Base-by-base conservation (phyloP, 257 asterid genomes). In the Jacaranda mimosifolia region DNA sequence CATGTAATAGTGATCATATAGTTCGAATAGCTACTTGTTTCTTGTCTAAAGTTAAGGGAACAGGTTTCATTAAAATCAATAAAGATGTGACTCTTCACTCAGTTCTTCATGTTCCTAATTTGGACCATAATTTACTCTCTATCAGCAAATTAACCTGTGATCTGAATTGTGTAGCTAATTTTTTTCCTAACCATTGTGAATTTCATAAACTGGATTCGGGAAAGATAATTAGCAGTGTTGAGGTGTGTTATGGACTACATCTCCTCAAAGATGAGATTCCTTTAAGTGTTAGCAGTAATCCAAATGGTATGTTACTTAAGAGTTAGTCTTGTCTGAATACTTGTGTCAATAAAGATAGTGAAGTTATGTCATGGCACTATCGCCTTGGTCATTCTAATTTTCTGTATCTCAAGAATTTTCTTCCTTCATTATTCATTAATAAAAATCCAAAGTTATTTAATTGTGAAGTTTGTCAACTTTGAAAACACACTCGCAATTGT, bases 391-490 rank as follows among this genome's bases (percentile, higher is more conserved):
- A 63, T 3, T 9, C 21, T 26, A 36, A 9, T 35, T 35, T 35
- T 6, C 8, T 12, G 5, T 40, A 35, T 13, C 26, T n/a, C 9
- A 4, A 12, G 13, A 21, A 6, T 4, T 15, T 36, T 0, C 14
- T 63, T 21, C 21, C 48, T 35, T 4, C 6, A 5, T 2, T 26
- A 17, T 32, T 11, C 21, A 52, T 3, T 3, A 35, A 26, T 13
- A 26, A 12, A 35, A 11, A 9, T 32, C 26, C 18, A 11, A 32
- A n/a, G 4, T 3, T 1, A 3, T 35, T 12, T 32, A 7, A 60
- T 1, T 73, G 78, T 42, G 71, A 74, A 18, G 36, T 62, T 60
- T 74, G 71, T 9, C 51, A 74, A 11, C 7, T 62, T 2, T 38
- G 63, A 7, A 59, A 74, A 12, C 71, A 74, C 21, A 74, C 52